These are phyloP conservation scores for Periglandula ipomoeae DNA, from an alignment of 2,329 filamentous ascomycete genomes.

Conservation along the genomic window DNA sequence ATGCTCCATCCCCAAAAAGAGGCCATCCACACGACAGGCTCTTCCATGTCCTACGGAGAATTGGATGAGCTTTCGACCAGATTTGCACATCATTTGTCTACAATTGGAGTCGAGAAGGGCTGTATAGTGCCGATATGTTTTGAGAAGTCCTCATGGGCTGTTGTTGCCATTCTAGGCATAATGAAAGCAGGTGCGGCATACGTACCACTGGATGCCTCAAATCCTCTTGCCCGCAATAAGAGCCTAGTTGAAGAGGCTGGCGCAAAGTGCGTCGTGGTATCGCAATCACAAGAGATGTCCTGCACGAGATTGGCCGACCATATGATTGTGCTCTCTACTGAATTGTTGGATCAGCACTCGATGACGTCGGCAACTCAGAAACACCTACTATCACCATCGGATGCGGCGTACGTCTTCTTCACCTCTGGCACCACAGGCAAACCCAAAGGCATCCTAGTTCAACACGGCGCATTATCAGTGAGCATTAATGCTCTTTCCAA, in stretches of 20 bases:
- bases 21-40: no score
- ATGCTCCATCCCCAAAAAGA: no score
- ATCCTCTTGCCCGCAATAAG: not conserved
- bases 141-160: constrained; percentile 19
- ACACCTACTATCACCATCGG: not conserved
- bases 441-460: constrained; percentile 6
- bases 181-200: constrained; percentile 12
- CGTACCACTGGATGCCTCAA: constrained; percentile 9
- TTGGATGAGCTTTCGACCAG: no score
- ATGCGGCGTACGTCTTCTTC: constrained; percentile 5
- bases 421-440: constrained; percentile 6
- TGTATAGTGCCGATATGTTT: no score
- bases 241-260: not conserved
- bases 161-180: constrained; percentile 12
- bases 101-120: no score
- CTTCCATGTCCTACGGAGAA: no score
- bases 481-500: not conserved
- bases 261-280: not conserved
- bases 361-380: not conserved
- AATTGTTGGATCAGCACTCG: no score
- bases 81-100: no score
- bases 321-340: no score
- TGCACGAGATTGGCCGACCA: no score
- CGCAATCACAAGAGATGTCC: not conserved
- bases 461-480: not conserved